These are phyloP conservation scores for Alliaria petiolata DNA, from an alignment of 345 rosid species.

Conservation along the genomic window DNA sequence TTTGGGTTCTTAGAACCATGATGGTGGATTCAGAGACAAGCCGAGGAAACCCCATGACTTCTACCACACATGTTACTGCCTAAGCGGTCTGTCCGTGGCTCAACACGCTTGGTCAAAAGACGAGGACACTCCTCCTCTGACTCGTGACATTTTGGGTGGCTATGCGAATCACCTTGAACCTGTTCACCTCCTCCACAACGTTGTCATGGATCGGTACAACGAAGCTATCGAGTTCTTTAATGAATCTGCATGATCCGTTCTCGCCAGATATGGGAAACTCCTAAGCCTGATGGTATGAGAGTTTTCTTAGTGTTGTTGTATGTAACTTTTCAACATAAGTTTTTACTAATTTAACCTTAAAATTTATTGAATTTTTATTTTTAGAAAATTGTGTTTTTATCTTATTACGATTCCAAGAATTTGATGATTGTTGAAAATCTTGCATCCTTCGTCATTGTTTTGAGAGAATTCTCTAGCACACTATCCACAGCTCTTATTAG, in stretches of 20 bases:
- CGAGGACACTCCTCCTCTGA: constrained; percentile 52
- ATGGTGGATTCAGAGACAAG: constrained; percentile 91
- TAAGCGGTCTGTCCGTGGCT: constrained; percentile 79
- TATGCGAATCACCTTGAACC: constrained; percentile 78
- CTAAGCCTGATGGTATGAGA: background rate
- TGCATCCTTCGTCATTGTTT: background rate
- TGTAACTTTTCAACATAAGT: background rate
- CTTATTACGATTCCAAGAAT: background rate
- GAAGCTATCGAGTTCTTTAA: constrained; percentile 67
- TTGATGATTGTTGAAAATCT: background rate
- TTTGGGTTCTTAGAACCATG: constrained; percentile 39
- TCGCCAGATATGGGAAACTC: background rate
- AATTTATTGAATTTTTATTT: background rate
- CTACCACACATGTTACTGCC: constrained; percentile 94
- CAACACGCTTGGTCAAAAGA: constrained; percentile 60
- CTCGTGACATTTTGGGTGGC: constrained; percentile 58
- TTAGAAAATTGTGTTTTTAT: background rate
- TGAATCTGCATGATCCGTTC: constrained; percentile 1
- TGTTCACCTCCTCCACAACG: constrained; percentile 68
- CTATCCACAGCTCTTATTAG: too few relatives aligned
- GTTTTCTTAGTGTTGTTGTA: background rate
- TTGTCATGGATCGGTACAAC: constrained; percentile 54
- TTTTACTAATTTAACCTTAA: background rate
- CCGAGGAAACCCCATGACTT: constrained; percentile 67
- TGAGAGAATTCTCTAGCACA: too few relatives aligned